A percentile compares a stretch with the other conserved stretches of the same genome.
phyloP scores from a whole-genome alignment of 768 basidiomycete genomes.

The Pulveroboletus frians region DNA sequence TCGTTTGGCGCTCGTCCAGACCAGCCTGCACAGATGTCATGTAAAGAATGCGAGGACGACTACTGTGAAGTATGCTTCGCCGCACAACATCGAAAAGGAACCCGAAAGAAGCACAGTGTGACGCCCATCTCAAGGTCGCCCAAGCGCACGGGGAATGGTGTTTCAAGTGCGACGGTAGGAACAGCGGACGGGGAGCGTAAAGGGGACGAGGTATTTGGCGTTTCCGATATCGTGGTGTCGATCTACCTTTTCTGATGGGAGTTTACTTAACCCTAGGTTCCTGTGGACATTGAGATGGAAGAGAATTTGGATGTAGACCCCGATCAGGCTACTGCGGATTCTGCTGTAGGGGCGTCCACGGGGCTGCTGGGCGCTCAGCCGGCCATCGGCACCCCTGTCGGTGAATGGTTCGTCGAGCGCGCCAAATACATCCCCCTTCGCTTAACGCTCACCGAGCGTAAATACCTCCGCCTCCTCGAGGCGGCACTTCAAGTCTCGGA shows the following conservation, averaged over 20 bases:
- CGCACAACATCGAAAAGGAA: slow-evolving; percentile 78
- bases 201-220: slow-evolving; percentile 18
- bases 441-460: slow-evolving; percentile 69
- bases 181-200: slow-evolving; percentile 3
- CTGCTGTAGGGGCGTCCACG: slow-evolving; percentile 10
- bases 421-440: slow-evolving; percentile 79
- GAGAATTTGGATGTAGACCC: slow-evolving; percentile 34
- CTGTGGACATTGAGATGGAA: slow-evolving; percentile 34
- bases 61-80: slow-evolving; percentile 87
- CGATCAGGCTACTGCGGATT: slow-evolving; percentile 33
- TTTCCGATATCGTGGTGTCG: neutral
- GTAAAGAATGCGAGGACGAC: slow-evolving; percentile 64
- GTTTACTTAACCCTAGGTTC: slow-evolving; percentile 15
- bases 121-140: slow-evolving; percentile 38
- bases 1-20: slow-evolving; percentile 39
- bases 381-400: slow-evolving; percentile 53
- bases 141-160: slow-evolving; percentile 16
- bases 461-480: slow-evolving; percentile 78
- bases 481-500: slow-evolving; percentile 82
- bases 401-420: slow-evolving; percentile 83
- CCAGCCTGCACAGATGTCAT: slow-evolving; percentile 73
- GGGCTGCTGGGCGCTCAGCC: slow-evolving; percentile 55
- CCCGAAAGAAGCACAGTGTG: slow-evolving; percentile 57
- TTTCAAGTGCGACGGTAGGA: neutral
- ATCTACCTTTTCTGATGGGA: slow-evolving; percentile 3